These are phyloP conservation scores for Chaetomiaceae sp. DNA, from an alignment of 2,329 filamentous ascomycete genomes.

Conservation along the genomic window DNA sequence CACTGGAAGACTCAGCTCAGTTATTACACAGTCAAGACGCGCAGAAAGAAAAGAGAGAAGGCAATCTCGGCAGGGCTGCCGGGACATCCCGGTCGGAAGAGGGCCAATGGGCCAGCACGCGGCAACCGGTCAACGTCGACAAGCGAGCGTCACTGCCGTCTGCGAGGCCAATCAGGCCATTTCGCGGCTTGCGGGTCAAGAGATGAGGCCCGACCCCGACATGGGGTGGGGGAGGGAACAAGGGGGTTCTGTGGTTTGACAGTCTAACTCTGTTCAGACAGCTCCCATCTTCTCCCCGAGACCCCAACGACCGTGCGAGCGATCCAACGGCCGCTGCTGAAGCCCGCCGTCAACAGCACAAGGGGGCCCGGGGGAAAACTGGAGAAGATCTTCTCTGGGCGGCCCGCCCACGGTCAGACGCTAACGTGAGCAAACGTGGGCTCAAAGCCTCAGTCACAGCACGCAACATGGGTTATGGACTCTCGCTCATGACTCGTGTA, in stretches of 20 bases:
- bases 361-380: too few relatives aligned
- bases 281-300: conserved; percentile 1
- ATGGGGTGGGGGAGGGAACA: too few relatives aligned
- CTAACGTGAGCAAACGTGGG: background rate
- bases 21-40: too few relatives aligned
- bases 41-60: too few relatives aligned
- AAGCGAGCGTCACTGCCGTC: conserved; percentile 2
- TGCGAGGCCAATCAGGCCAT: conserved; percentile 9
- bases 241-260: too few relatives aligned
- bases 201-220: conserved; percentile 4
- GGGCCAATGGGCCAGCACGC: background rate
- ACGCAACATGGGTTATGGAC: too few relatives aligned
- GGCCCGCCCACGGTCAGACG: too few relatives aligned
- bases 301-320: background rate
- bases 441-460: too few relatives aligned
- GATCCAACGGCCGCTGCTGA: background rate
- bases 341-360: too few relatives aligned
- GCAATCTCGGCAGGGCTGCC: conserved; percentile 16
- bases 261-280: conserved; percentile 3
- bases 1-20: too few relatives aligned
- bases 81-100: background rate
- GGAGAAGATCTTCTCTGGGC: background rate
- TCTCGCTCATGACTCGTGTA: too few relatives aligned
- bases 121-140: background rate
- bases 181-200: background rate